These are phyloP conservation scores for Fusarium sp. DNA, from an alignment of 2,329 filamentous ascomycete species.

Conservation along the genomic window DNA sequence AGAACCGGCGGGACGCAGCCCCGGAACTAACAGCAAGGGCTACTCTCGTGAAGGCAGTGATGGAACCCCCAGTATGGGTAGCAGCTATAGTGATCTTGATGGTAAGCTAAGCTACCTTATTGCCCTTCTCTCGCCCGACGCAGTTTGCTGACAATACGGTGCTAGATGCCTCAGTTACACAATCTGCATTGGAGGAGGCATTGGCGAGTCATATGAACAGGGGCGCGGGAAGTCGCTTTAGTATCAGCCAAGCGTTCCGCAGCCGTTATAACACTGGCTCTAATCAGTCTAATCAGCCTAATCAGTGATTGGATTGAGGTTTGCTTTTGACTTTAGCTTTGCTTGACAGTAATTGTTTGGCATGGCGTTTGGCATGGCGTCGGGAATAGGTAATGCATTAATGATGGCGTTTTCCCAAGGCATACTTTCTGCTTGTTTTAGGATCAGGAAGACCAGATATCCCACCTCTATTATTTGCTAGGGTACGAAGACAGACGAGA, in stretches of 20 bases:
- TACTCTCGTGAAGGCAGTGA: slow-evolving; percentile 75
- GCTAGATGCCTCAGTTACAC: slow-evolving; percentile 81
- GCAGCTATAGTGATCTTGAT: slow-evolving; percentile 88
- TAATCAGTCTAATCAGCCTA: slow-evolving; percentile 41
- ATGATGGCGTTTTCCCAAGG: slow-evolving; percentile 43
- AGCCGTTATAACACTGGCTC: slow-evolving; percentile 68
- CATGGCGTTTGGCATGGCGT: slow-evolving; percentile 40
- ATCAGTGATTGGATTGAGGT: slow-evolving; percentile 41
- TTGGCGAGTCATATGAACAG: slow-evolving; percentile 68
- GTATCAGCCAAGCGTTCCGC: slow-evolving; percentile 75
- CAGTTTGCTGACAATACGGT: slow-evolving; percentile 12
- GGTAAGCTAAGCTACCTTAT: slow-evolving; percentile 63
- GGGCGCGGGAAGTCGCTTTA: slow-evolving; percentile 66
- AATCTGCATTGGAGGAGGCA: slow-evolving; percentile 84
- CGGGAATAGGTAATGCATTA: slow-evolving; percentile 33
- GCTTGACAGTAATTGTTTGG: slow-evolving; percentile 27
- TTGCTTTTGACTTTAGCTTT: slow-evolving; percentile 10
- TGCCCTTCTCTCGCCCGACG: slow-evolving; percentile 1
- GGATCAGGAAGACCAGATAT: slow-evolving; percentile 31
- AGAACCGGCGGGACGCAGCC: slow-evolving; percentile 69
- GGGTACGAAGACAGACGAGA: slow-evolving; percentile 8
- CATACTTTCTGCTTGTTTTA: slow-evolving; percentile 19
- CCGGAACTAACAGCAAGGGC: slow-evolving; percentile 63
- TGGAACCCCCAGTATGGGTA: slow-evolving; percentile 83
- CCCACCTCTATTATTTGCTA: slow-evolving; percentile 38